Conservation (phyloP, 179 eudicot genomes). For the Patellifolia procumbens region DNA sequence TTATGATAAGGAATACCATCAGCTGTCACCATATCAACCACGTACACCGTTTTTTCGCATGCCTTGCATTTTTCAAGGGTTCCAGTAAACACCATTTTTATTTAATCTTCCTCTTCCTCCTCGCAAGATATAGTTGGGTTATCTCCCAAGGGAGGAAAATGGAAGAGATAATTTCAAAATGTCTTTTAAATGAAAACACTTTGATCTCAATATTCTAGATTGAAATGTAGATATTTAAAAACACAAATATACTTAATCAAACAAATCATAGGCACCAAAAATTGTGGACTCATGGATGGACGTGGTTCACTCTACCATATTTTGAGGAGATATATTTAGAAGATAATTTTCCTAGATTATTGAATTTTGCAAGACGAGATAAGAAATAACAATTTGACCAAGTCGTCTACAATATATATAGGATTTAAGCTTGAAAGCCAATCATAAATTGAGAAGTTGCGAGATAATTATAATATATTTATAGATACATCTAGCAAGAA, state of each 20-base stretch:
- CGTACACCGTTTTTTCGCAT: constrained; percentile 72
- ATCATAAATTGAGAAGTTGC: neutral
- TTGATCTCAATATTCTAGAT: neutral
- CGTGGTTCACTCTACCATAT: neutral
- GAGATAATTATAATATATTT: neutral
- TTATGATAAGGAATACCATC: constrained; percentile 74
- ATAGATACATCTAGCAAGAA: neutral
- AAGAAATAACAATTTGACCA: neutral
- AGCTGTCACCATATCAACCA: constrained; percentile 64
- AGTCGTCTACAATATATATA: neutral
- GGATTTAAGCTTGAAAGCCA: neutral
- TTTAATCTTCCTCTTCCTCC: constrained; percentile 29
- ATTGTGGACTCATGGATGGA: constrained; percentile 17
- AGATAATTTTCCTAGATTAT: neutral
- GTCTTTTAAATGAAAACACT: constrained; percentile 11
- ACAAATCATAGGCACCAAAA: constrained; percentile 17
- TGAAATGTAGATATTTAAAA: neutral
- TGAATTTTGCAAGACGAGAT: neutral
- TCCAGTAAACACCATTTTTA: constrained; percentile 56
- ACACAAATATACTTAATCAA: neutral
- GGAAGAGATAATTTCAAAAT: constrained; percentile 8
- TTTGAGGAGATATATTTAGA: constrained; percentile 22
- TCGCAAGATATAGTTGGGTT: neutral
- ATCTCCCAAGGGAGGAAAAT: constrained; percentile 24
- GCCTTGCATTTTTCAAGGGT: constrained; percentile 79